Base-by-base conservation (phyloP, 2,329 filamentous ascomycete species). In the Daldinia sp. region DNA sequence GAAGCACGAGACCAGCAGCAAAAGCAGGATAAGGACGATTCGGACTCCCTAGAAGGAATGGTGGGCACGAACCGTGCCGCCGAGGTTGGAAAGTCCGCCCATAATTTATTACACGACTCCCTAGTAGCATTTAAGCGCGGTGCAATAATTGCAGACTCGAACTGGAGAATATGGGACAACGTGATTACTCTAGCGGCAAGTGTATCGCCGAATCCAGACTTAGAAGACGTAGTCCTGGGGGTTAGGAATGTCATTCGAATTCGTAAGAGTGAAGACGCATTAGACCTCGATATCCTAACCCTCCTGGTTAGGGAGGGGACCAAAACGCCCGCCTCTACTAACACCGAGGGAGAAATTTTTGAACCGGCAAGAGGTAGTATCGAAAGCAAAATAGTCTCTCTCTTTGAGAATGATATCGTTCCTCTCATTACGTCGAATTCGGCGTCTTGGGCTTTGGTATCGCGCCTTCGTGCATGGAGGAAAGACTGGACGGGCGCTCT, bases 151-250 rank as follows among this genome's bases (percentile, higher is more conserved):
- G 93, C 96, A 51, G 86, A 92, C 76, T 89, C 93, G 70, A 94
- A 94, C 78, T 92, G 90, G 85, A 89, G 92, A 70, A 97, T 99
- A 76, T 98, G 94, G 94, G 92, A 96, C 74, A 99, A 99, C 72
- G 90, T 98, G 13, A 86, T 99, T 59, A 95, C 93, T 0, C 89
- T 98, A 19, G 90, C 92, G 0, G 87, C 91, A 0, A 91, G 92
- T 1, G 85, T 95, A 25, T 84, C 83, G 0, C 94, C 94, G 0
- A 56, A 37, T 1, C 90, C 92, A 0, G 87, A 90, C 0, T 88
- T 93, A 73, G 76, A 82, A 0, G 93, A 97, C 64, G 86, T 97
- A 51, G 80, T 97, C 29, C 82, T 89, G 3, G 92, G 92, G 0
- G 84, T 95, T 61, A 86, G 85, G 37, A 87, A 90, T 63, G 83